Base-by-base conservation (phyloP, 805 yeast genomes). In the Metschnikowia lunata region DNA sequence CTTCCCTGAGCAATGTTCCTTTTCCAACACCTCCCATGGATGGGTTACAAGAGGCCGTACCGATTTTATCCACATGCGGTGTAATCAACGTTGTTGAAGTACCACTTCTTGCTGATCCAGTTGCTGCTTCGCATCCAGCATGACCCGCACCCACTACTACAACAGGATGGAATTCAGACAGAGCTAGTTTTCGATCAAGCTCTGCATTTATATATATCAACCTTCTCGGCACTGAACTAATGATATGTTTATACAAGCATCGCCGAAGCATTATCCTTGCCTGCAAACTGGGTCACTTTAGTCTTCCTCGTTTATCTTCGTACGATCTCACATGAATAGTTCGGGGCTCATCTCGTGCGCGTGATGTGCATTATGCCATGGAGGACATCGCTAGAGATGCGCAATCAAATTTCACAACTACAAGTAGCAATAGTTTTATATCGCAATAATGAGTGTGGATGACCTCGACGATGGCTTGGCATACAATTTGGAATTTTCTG, bases 1-100 rank as follows among this genome's bases (percentile, higher is more conserved):
- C 88, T 66, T 93, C 99, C 52, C 88, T 77, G 32, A 93, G 67
- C 34, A 93, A 67, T 0, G 96, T 91, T 12, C 99, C 99, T 59
- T 93, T 93, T 1, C 99, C 99, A 43, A 93, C 90, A 49, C 99
- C 99, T 31, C 99, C 99, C 84, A 89, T 87, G 35, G 87, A 89
- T 8, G 99, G 99, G 61, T 93, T 93, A 63, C 99, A 93, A 1
- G 97, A 88, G 15, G 97, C 93, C 0, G 95, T 85, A 0, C 99
- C 99, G 11, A 93, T 82, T 58, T 88, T 86, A 27, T 71, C 60
- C 30, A 80, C 58, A 37, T 72, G 76, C 1, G 96, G 98, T 0
- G 99, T 90, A 1, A 93, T 72, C 26, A 93, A 69, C 2, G 82
- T 69, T 0, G 96, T 84, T 3, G 58, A 48, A 1, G 83, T 76